phyloP scores from a whole-genome alignment of 1,284 basidiomycete genomes.

The Apiotrichum gamsii region DNA sequence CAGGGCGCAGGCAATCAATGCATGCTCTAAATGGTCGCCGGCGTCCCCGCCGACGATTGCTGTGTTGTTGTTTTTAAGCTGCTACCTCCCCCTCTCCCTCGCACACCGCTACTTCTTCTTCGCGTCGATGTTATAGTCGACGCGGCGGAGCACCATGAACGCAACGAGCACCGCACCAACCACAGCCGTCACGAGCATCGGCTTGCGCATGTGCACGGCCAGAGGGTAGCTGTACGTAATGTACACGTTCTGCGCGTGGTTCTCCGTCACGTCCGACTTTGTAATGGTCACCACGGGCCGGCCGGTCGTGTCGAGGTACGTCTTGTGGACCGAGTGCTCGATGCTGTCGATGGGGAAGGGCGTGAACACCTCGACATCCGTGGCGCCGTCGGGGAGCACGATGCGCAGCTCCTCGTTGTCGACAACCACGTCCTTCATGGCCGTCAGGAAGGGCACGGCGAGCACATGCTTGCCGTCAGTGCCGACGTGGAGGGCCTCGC shows the following conservation, averaged over 20 bases:
- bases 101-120: neutral
- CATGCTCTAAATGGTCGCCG: too few relatives aligned
- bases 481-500: constrained; percentile 51
- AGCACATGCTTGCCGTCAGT: constrained; percentile 54
- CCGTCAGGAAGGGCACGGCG: constrained; percentile 78
- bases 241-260: constrained; percentile 54
- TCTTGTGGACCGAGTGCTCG: constrained; percentile 61
- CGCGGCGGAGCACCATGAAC: constrained; percentile 39
- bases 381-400: constrained; percentile 88
- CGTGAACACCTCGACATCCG: constrained; percentile 65
- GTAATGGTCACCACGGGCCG: constrained; percentile 69
- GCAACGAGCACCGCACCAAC: constrained; percentile 38
- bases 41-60: too few relatives aligned
- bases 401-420: constrained; percentile 73
- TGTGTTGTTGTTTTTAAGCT: too few relatives aligned
- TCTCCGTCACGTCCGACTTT: constrained; percentile 70
- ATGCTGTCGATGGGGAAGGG: constrained; percentile 71
- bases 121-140: constrained; percentile 40
- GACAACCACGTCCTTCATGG: constrained; percentile 71
- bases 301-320: constrained; percentile 91
- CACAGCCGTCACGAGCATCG: constrained; percentile 52
- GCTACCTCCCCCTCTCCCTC: too few relatives aligned
- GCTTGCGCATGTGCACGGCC: constrained; percentile 73
- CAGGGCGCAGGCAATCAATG: too few relatives aligned
- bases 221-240: constrained; percentile 74